Evolutionary conservation across 371 early-diverging fungal species (phyloP).

Genomic region (Smittium culicis): DNA sequence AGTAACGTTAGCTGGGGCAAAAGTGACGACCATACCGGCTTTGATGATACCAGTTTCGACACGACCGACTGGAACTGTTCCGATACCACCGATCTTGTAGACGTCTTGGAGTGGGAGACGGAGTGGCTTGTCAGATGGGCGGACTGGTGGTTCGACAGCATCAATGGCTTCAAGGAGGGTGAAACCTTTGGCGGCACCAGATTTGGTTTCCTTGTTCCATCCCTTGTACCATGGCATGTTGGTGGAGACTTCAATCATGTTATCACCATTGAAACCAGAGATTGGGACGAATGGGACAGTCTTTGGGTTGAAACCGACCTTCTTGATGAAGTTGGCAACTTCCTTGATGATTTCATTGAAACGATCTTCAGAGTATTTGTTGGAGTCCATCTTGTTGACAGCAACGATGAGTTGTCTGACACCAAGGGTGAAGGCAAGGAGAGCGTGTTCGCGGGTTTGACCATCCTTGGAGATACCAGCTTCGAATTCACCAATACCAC

Average conservation of each 20-base stretch:
- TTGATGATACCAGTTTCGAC: conserved; percentile 92
- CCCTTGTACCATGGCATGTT: conserved; percentile 97
- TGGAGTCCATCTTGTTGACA: conserved; percentile 98
- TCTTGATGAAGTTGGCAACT: conserved; percentile 83
- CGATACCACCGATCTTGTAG: conserved; percentile 97
- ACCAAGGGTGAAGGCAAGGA: conserved; percentile 93
- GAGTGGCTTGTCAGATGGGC: conserved; percentile 88
- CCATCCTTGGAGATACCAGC: conserved; percentile 98
- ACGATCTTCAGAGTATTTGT: conserved; percentile 87
- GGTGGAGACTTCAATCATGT: conserved; percentile 83
- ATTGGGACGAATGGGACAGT: conserved; percentile 89
- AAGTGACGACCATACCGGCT: conserved; percentile 84
- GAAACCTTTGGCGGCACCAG: conserved; percentile 57
- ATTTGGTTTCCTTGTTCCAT: conserved; percentile 83
- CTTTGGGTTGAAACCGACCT: conserved; percentile 87
- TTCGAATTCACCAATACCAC: conserved; percentile 94
- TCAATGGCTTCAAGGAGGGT: conserved; percentile 91
- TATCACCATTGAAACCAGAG: conserved; percentile 96
- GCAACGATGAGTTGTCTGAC: conserved; percentile 94
- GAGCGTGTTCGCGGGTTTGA: conserved; percentile 99
- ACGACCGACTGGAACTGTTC: conserved; percentile 92
- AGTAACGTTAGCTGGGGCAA: conserved; percentile 73
- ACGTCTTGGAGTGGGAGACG: conserved; percentile 95
- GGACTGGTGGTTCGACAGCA: conserved; percentile 78
- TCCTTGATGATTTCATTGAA: conserved; percentile 90